Evolutionary conservation across 192 early-diverging fungal species (phyloP).

Genomic region (Paraglomus brasilianum): DNA sequence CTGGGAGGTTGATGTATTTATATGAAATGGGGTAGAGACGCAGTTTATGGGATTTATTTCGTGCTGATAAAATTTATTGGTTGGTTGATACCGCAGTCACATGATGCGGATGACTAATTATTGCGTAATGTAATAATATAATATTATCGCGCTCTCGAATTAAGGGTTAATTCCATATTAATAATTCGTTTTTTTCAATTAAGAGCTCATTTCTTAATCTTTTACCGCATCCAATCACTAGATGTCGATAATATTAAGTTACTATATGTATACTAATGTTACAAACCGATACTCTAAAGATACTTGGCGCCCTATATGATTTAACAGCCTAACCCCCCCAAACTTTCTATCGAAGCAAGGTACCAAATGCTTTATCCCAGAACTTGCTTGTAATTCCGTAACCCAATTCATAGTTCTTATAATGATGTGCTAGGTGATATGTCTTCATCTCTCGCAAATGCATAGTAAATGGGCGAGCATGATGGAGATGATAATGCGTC

Average conservation of each 20-base stretch:
- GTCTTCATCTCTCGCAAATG: constrained; percentile 88
- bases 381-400: constrained; percentile 90
- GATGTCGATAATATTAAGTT: too few species aligned
- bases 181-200: too few species aligned
- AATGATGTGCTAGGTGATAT: constrained; percentile 95
- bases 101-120: too few species aligned
- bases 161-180: too few species aligned
- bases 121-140: too few species aligned
- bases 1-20: neutral
- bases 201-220: too few species aligned
- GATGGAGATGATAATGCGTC: constrained; percentile 94
- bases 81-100: neutral
- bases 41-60: neutral
- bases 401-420: constrained; percentile 83
- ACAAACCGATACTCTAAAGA: too few species aligned
- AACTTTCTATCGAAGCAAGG: constrained; percentile 32
- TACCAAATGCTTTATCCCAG: constrained; percentile 82
- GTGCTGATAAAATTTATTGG: neutral
- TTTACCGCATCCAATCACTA: too few species aligned
- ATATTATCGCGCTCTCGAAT: too few species aligned
- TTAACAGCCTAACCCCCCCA: too few species aligned
- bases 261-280: too few species aligned
- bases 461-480: constrained; percentile 69
- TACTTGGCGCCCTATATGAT: too few species aligned
- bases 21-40: neutral